phyloP scores from a whole-genome alignment of 768 basidiomycete genomes.

The Mycena leptocephala region DNA sequence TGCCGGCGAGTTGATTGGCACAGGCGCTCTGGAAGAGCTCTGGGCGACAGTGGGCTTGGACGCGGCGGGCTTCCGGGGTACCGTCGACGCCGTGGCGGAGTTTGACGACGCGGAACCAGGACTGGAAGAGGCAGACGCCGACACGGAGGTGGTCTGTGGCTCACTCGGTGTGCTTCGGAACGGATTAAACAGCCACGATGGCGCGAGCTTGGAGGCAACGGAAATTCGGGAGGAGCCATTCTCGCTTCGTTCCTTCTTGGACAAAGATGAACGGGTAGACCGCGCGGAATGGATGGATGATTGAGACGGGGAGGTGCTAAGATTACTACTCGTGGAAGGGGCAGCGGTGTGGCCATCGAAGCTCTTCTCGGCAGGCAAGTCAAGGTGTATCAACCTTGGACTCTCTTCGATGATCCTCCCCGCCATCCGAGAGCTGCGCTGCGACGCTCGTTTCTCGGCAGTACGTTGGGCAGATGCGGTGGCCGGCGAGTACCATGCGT shows the following conservation, averaged over 20 bases:
- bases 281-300: constrained; percentile 74
- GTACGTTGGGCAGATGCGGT: constrained; percentile 54
- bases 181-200: constrained; percentile 87
- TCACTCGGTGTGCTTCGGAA: constrained; percentile 79
- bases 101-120: constrained; percentile 39
- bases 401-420: constrained; percentile 82
- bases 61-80: constrained; percentile 51
- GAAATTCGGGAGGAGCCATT: constrained; percentile 49
- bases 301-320: constrained; percentile 78
- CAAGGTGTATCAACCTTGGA: constrained; percentile 65
- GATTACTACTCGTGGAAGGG: constrained; percentile 46
- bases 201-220: constrained; percentile 74
- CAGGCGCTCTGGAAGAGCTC: constrained; percentile 50
- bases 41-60: constrained; percentile 55
- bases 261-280: constrained; percentile 66
- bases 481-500: constrained; percentile 59
- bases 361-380: constrained; percentile 67
- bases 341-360: constrained; percentile 37
- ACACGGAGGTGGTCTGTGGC: constrained; percentile 72
- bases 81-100: constrained; percentile 40
- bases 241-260: constrained; percentile 50
- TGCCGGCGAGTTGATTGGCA: constrained; percentile 54
- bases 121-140: constrained; percentile 57
- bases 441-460: constrained; percentile 61
- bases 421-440: constrained; percentile 66